Evolutionary conservation across 441 rosid species (phyloP).

Genomic region (Metrosideros polymorpha): DNA sequence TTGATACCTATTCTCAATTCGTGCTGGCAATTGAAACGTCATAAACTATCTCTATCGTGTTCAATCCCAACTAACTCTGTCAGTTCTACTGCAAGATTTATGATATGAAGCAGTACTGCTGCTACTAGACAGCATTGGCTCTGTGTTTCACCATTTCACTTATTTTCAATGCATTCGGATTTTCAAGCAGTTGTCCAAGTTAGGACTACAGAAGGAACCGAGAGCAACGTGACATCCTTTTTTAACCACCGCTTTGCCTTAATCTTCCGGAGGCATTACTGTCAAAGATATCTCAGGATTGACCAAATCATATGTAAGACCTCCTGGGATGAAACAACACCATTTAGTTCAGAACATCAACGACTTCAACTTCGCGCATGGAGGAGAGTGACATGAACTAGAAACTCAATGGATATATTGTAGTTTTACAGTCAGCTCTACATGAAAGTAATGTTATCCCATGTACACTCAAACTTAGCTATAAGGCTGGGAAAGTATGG

Average conservation of each 20-base stretch:
- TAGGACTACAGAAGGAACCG: not conserved
- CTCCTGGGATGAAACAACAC: not conserved
- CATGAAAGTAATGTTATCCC: not conserved
- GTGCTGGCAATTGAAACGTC: not conserved
- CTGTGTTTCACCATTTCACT: not conserved
- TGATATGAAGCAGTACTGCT: not conserved
- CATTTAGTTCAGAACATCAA: not conserved
- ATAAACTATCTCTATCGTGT: not conserved
- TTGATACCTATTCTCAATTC: not conserved
- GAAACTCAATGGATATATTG: not conserved
- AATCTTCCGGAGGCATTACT: not conserved
- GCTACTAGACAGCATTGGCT: not conserved
- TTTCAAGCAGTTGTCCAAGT: not conserved
- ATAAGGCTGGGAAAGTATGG: not conserved
- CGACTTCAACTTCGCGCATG: not conserved
- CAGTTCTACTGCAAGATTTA: not conserved
- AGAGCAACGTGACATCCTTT: not conserved
- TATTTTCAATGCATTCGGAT: not conserved
- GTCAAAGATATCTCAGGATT: not conserved
- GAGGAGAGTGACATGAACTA: not conserved
- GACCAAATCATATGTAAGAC: not conserved
- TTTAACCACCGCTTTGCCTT: not conserved
- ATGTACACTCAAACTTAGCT: not conserved
- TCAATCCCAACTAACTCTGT: not conserved
- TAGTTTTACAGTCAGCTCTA: not conserved